A percentile compares a stretch with the other conserved stretches of the same genome.
These are phyloP conservation scores for Termitomyces titanicus DNA, from an alignment of 768 basidiomycete species.

Conservation along the genomic window DNA sequence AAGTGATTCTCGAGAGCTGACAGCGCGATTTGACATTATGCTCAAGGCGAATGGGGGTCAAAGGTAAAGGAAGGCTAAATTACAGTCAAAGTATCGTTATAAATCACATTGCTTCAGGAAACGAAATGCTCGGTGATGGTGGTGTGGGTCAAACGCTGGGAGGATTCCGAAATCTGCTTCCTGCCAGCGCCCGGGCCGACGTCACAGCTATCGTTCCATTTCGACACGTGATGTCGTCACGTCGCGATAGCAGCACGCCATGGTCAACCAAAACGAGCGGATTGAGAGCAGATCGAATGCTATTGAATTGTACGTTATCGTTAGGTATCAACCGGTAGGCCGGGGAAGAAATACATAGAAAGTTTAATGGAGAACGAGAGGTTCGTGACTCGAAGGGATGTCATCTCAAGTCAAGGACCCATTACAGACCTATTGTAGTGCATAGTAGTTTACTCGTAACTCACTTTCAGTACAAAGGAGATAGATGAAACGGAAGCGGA, in stretches of 20 bases:
- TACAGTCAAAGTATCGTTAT: background rate
- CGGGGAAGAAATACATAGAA: background rate
- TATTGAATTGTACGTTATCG: too few relatives aligned
- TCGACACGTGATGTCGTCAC: slow-evolving; percentile 7
- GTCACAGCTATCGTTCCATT: slow-evolving; percentile 1
- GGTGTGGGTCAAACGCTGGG: background rate
- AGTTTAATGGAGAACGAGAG: too few relatives aligned
- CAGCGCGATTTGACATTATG: background rate
- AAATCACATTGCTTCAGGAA: slow-evolving; percentile 3
- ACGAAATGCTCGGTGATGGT: slow-evolving; percentile 5
- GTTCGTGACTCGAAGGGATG: background rate
- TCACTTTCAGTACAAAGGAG: too few relatives aligned
- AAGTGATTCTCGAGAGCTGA: background rate
- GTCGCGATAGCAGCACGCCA: background rate
- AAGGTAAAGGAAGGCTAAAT: background rate
- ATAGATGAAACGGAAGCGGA: background rate
- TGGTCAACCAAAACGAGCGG: background rate
- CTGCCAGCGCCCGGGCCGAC: background rate
- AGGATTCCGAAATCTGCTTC: background rate
- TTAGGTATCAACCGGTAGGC: background rate
- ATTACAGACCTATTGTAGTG: too few relatives aligned
- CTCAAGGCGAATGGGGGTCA: background rate
- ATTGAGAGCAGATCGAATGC: background rate
- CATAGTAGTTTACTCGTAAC: background rate
- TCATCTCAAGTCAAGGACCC: background rate